Percentiles rank a stretch among this genome's conserved stretches.
Evolutionary conservation across 768 basidiomycete species (phyloP).

Genomic region (Trichaptum fuscoviolaceum): DNA sequence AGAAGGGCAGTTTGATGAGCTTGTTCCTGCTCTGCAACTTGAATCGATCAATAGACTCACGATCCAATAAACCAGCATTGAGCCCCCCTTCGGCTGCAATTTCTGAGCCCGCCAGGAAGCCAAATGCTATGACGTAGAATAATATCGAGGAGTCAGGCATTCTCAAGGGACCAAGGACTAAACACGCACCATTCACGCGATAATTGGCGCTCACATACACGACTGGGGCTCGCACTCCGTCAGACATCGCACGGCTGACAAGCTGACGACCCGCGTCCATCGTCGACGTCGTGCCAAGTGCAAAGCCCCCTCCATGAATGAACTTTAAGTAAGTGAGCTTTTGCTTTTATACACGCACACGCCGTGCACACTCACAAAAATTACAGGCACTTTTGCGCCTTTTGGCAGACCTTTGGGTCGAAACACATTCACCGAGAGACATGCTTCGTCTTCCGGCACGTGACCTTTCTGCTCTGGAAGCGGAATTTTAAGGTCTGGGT

Average conservation of each 20-base stretch:
- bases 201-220: conserved; percentile 56
- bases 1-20: neutral
- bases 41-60: conserved; percentile 28
- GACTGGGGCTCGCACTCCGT: conserved; percentile 37
- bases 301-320: conserved; percentile 1
- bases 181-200: conserved; percentile 27
- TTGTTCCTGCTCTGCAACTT: neutral
- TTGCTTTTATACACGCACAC: neutral
- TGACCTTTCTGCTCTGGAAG: neutral
- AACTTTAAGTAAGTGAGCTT: neutral
- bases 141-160: neutral
- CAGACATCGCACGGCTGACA: conserved; percentile 30
- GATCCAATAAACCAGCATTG: conserved; percentile 66
- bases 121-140: conserved; percentile 34
- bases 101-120: conserved; percentile 49
- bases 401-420: neutral
- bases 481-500: conserved; percentile 2
- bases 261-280: neutral
- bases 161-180: neutral
- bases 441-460: neutral
- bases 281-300: neutral
- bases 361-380: neutral
- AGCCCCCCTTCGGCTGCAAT: conserved; percentile 46
- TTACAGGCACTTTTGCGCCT: neutral
- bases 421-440: conserved; percentile 2